Base-by-base conservation (phyloP, 192 early-diverging fungal species). In the Linnemannia schmuckeri region DNA sequence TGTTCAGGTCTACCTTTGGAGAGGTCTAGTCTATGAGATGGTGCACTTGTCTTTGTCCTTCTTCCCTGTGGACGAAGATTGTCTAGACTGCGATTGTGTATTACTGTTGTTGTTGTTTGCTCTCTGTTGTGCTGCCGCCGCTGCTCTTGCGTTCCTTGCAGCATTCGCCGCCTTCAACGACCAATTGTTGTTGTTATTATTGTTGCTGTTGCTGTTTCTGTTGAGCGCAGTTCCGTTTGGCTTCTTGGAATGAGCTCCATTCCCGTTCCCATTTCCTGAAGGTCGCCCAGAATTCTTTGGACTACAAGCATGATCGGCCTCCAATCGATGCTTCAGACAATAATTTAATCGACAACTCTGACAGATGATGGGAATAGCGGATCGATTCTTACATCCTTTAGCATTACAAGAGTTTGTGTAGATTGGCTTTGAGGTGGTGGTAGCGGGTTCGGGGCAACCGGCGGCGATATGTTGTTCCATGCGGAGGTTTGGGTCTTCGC, bases 251-350 rank as follows among this genome's bases (percentile, higher is more conserved):
- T n/a, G n/a, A n/a, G 37, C 22, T 35, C 70, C 70, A 24, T 72
- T 72, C 38, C 38, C 22, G 40, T 72, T 72, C 70, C 35, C 40
- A 24, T 66, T 66, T 70, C 42, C 37, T 30, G 49, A 37, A 41
- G 70, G 49, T 20, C 49, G 49, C 15, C 49, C 41, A 15, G 57
- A 57, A 5, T 27, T 44, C 1, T n/a, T 35, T 3, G 74, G 30
- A 40, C 88, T 74, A 74, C 96, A 97, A 12, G 91, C 79, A 81
- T 97, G 96, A 70, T 95, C 95, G 38, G 85, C 77, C 54, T 94
- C 93, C 47, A 96, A 87, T 38, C 96, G 92, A 89, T 97, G 97
- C 78, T 94, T 94, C 68, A 97, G 88, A 86, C 97, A 97, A 78
- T 92, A 97, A 44, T 89, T 89, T 38, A 90, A 79, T 27, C 88